These are phyloP conservation scores for Lepraria neglecta DNA, from an alignment of 495 filamentous ascomycete species.

Conservation along the genomic window DNA sequence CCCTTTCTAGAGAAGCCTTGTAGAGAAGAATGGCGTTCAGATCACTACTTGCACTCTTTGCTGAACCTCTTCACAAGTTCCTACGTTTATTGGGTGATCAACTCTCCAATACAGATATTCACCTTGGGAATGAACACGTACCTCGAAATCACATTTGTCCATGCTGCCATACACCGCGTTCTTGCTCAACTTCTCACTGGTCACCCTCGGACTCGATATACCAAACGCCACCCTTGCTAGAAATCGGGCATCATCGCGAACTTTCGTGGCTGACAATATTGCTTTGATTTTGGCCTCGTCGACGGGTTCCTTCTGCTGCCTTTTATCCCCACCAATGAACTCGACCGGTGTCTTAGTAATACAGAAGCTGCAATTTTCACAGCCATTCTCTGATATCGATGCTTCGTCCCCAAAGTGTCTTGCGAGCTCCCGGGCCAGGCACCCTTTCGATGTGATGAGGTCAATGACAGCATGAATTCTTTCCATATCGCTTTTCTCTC, in stretches of 20 bases:
- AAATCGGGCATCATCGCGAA: constrained; percentile 50
- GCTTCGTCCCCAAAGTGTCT: constrained; percentile 50
- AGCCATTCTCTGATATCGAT: constrained; percentile 36
- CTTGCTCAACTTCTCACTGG: constrained; percentile 38
- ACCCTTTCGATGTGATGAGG: constrained; percentile 38
- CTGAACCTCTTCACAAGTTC: constrained; percentile 6
- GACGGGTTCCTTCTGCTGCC: constrained; percentile 22
- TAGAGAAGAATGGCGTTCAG: too few relatives aligned
- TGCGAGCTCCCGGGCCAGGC: constrained; percentile 36
- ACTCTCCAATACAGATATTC: not conserved
- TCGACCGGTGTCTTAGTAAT: constrained; percentile 36
- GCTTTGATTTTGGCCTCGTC: constrained; percentile 33
- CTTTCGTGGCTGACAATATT: constrained; percentile 36
- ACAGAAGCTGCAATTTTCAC: constrained; percentile 51
- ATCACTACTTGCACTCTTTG: not conserved
- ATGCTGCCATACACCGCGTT: constrained; percentile 44
- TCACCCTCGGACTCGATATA: constrained; percentile 48
- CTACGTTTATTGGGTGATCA: not conserved
- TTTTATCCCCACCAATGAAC: constrained; percentile 13
- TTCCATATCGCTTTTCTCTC: constrained; percentile 44
- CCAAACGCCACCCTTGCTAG: constrained; percentile 53
- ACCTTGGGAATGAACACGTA: constrained; percentile 12
- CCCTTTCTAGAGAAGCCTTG: too few relatives aligned
- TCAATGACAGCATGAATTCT: constrained; percentile 44
- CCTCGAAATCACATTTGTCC: constrained; percentile 45